A percentile compares a stretch with the other conserved stretches of the same genome.
These are phyloP conservation scores for Linnemannia elongata DNA, from an alignment of 192 early-diverging fungal genomes.

Conservation along the genomic window DNA sequence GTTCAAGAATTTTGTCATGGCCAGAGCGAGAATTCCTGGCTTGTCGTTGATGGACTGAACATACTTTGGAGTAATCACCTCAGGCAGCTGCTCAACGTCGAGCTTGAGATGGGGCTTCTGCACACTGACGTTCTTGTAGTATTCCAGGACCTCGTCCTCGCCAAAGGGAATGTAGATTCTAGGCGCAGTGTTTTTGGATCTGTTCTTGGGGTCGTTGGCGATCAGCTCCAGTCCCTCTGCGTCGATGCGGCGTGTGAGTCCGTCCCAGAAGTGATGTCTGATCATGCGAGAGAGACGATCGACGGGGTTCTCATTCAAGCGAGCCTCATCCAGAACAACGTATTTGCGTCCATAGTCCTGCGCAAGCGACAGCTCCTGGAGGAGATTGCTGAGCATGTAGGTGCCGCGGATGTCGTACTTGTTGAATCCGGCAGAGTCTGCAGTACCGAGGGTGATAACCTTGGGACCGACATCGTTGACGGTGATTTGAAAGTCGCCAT, in stretches of 20 bases:
- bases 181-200: conserved; percentile 74
- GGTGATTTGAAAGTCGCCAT: conserved; percentile 94
- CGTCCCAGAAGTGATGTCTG: conserved; percentile 94
- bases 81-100: conserved; percentile 84
- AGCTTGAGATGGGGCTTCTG: conserved; percentile 79
- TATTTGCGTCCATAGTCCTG: conserved; percentile 85
- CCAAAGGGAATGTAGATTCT: conserved; percentile 93
- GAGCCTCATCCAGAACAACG: conserved; percentile 90
- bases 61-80: conserved; percentile 87
- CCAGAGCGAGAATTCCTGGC: conserved; percentile 92
- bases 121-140: conserved; percentile 80
- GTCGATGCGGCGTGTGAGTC: conserved; percentile 86
- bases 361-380: conserved; percentile 94
- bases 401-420: conserved; percentile 93
- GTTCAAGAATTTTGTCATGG: conserved; percentile 64
- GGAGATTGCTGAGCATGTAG: conserved; percentile 91
- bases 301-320: conserved; percentile 94
- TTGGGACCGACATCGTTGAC: conserved; percentile 92
- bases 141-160: conserved; percentile 80
- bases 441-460: conserved; percentile 83
- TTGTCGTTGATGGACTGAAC: conserved; percentile 89
- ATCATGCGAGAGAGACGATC: conserved; percentile 91
- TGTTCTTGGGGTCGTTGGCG: conserved; percentile 92
- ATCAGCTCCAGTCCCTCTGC: conserved; percentile 88
- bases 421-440: conserved; percentile 84